phyloP scores from a whole-genome alignment of 306 rosid species.

The Arachis stenosperma region DNA sequence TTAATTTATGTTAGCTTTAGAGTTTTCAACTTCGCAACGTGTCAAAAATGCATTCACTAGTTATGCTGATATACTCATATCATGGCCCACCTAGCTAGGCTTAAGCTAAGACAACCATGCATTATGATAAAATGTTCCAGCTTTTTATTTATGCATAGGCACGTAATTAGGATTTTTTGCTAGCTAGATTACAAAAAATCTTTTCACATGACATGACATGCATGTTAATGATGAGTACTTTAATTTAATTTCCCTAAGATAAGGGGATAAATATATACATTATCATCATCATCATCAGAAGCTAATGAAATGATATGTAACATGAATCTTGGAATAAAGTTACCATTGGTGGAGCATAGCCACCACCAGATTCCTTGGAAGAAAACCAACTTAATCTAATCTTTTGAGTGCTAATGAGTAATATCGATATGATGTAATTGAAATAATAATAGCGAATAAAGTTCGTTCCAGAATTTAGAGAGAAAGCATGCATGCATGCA shows the following conservation, averaged over 20 bases:
- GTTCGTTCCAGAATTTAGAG: slow-evolving; percentile 10
- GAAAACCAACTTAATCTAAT: neutral
- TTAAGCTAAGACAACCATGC: slow-evolving; percentile 6
- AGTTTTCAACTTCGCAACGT: neutral
- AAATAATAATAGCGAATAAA: neutral
- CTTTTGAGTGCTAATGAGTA: no score
- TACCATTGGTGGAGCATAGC: neutral
- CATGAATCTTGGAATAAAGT: slow-evolving; percentile 20
- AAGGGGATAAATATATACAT: neutral
- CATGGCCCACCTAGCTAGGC: neutral
- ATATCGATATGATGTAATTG: neutral
- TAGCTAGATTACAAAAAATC: neutral
- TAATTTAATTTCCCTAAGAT: neutral
- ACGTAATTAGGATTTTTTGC: neutral
- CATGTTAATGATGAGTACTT: neutral
- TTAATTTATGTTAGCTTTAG: neutral
- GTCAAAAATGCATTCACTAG: slow-evolving; percentile 1
- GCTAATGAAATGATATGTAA: neutral
- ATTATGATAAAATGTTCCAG: slow-evolving; percentile 5
- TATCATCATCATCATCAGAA: no score
- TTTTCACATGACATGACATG: neutral
- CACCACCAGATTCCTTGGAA: neutral
- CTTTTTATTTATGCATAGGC: neutral
- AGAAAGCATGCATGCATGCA: neutral
- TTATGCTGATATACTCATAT: slow-evolving; percentile 10